Percentiles rank a stretch among this genome's conserved stretches.
phyloP scores from a whole-genome alignment of 2,329 filamentous ascomycete genomes.

The Colletotrichum orchidophilum region DNA sequence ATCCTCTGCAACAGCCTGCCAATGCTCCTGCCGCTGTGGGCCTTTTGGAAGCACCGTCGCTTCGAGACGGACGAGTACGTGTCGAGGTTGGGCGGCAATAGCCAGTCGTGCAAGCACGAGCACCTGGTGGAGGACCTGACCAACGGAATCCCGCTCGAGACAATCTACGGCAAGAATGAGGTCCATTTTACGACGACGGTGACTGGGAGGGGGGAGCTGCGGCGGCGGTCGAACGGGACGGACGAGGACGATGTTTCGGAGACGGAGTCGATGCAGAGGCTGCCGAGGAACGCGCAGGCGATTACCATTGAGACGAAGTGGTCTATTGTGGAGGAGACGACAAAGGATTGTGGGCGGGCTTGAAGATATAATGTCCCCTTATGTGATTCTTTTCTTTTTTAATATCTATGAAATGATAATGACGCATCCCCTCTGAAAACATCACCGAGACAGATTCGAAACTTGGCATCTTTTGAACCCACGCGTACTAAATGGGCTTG shows the following conservation, averaged over 20 bases:
- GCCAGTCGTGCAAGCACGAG: conserved; percentile 15
- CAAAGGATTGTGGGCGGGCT: not conserved
- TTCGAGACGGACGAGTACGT: conserved; percentile 24
- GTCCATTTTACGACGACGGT: conserved; percentile 15
- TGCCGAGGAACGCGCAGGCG: conserved; percentile 14
- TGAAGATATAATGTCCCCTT: too few species aligned
- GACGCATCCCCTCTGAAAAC: not conserved
- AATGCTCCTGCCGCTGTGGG: conserved; percentile 33
- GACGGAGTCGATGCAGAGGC: conserved; percentile 5
- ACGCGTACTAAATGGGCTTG: too few species aligned
- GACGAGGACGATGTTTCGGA: conserved; percentile 9
- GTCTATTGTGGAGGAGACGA: conserved; percentile 19
- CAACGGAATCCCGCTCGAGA: conserved; percentile 19
- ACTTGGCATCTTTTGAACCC: too few species aligned
- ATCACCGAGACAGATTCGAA: too few species aligned
- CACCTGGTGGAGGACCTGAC: conserved; percentile 24
- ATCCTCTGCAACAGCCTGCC: conserved; percentile 38
- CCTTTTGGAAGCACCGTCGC: conserved; percentile 14
- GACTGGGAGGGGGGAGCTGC: not conserved
- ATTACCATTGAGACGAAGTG: conserved; percentile 24
- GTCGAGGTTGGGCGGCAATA: conserved; percentile 5
- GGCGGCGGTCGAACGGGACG: not conserved
- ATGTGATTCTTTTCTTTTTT: too few species aligned
- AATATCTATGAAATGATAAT: not conserved
- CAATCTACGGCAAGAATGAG: conserved; percentile 15